A percentile compares a stretch with the other conserved stretches of the same genome.
phyloP scores from a whole-genome alignment of 163 green algal species.

The Trebouxia gelatinosa region DNA sequence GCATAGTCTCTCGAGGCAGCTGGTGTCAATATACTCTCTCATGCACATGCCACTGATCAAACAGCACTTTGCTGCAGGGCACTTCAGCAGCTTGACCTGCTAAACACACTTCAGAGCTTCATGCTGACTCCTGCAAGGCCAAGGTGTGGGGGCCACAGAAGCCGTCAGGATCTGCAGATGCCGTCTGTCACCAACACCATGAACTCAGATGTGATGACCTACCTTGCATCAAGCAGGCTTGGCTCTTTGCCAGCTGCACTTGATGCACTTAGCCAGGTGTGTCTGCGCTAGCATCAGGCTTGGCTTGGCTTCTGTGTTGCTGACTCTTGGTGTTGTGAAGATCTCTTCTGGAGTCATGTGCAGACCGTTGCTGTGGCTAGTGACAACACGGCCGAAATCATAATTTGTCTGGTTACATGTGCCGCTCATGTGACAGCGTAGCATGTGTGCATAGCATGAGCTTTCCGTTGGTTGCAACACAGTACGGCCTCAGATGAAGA shows the following conservation, averaged over 20 bases:
- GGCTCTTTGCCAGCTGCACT: background rate
- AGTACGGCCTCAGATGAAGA: too few relatives aligned
- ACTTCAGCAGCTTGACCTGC: slow-evolving; percentile 10
- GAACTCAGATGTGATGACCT: background rate
- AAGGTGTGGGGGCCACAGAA: background rate
- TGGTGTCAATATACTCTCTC: background rate
- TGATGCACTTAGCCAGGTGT: too few relatives aligned
- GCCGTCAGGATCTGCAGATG: background rate
- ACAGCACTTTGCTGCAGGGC: slow-evolving; percentile 21
- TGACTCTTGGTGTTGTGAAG: too few relatives aligned
- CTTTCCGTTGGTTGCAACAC: too few relatives aligned
- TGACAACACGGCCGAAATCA: too few relatives aligned
- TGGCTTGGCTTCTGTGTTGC: too few relatives aligned
- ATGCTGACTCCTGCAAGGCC: slow-evolving; percentile 11
- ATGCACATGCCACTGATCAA: background rate
- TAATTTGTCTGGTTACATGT: too few relatives aligned
- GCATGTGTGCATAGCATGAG: too few relatives aligned
- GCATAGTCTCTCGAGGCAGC: background rate
- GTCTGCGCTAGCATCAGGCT: too few relatives aligned
- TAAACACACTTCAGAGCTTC: slow-evolving; percentile 17
- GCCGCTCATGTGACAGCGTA: too few relatives aligned
- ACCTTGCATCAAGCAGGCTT: background rate
- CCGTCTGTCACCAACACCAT: background rate
- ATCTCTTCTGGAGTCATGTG: too few relatives aligned
- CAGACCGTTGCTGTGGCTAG: too few relatives aligned